Evolutionary conservation across 2,329 filamentous ascomycete genomes (phyloP).

Genomic region (Aureobasidium sp.): DNA sequence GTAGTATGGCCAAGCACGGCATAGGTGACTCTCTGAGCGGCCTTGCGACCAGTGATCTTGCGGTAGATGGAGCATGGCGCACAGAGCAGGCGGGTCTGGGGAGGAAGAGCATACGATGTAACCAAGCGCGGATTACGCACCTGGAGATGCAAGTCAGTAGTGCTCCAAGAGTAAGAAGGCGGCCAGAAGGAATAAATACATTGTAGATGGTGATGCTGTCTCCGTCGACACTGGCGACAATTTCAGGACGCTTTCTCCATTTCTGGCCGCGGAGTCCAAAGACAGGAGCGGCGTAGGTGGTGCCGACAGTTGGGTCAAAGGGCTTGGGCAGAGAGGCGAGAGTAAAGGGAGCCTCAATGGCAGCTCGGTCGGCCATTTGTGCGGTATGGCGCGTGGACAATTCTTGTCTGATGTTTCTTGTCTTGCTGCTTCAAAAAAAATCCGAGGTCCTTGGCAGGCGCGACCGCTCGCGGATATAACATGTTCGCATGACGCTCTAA

Average conservation of each 20-base stretch:
- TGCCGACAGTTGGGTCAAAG: constrained; percentile 34
- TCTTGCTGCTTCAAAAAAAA: background rate
- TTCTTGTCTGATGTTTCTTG: background rate
- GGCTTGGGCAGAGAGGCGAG: constrained; percentile 40
- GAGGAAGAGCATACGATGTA: constrained; percentile 55
- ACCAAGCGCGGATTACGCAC: constrained; percentile 54
- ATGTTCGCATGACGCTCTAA: background rate
- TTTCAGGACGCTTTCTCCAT: constrained; percentile 57
- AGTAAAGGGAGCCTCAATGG: constrained; percentile 32
- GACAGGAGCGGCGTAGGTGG: constrained; percentile 40
- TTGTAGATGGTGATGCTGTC: constrained; percentile 58
- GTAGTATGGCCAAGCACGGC: constrained; percentile 28
- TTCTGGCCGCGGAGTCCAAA: constrained; percentile 48
- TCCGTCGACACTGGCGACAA: constrained; percentile 53
- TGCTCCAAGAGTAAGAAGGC: background rate
- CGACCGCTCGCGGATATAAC: background rate
- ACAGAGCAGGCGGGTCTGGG: constrained; percentile 51
- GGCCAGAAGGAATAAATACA: constrained; percentile 33
- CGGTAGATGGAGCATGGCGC: constrained; percentile 53
- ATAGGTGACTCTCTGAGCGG: constrained; percentile 50
- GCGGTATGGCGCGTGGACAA: background rate
- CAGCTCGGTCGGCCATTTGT: constrained; percentile 12
- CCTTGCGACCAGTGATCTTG: constrained; percentile 38
- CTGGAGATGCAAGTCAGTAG: constrained; percentile 31
- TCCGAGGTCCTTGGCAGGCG: background rate